These are phyloP conservation scores for Xylaria sp. DNA, from an alignment of 2,329 filamentous ascomycete species.

Conservation along the genomic window DNA sequence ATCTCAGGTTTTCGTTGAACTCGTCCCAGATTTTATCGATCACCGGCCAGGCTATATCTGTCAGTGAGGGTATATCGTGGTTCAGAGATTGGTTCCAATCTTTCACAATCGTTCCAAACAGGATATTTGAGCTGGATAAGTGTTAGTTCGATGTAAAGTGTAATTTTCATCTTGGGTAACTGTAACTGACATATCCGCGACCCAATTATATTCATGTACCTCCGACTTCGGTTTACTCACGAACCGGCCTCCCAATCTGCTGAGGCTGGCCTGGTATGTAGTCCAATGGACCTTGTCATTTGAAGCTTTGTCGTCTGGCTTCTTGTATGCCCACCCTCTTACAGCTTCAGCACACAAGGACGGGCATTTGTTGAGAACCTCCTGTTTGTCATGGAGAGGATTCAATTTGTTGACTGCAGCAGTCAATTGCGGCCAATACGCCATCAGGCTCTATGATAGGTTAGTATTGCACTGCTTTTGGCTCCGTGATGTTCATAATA, in stretches of 20 bases:
- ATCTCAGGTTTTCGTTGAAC: not conserved
- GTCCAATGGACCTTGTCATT: conserved; percentile 17
- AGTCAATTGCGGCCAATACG: not conserved
- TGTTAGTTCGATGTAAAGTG: not conserved
- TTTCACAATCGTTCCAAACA: not conserved
- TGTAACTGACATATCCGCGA: not conserved
- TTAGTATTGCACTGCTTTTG: not conserved
- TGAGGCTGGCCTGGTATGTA: conserved; percentile 30
- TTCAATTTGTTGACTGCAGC: not conserved
- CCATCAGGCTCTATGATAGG: not conserved
- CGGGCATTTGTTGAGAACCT: conserved; percentile 2
- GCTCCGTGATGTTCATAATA: not conserved
- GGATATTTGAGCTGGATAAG: not conserved
- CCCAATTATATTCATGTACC: not conserved
- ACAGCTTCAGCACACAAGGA: conserved; percentile 4
- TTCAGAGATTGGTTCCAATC: conserved; percentile 23
- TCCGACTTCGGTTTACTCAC: conserved; percentile 16
- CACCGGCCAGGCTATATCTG: not conserved
- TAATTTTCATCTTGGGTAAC: not conserved
- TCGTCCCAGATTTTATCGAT: not conserved
- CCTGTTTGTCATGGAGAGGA: conserved; percentile 11
- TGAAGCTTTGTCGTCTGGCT: conserved; percentile 14
- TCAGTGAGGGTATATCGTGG: conserved; percentile 11
- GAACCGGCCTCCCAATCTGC: conserved; percentile 16
- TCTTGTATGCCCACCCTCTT: conserved; percentile 19